phyloP scores from a whole-genome alignment of 2,329 filamentous ascomycete genomes.

The Scytalidium lignicola region DNA sequence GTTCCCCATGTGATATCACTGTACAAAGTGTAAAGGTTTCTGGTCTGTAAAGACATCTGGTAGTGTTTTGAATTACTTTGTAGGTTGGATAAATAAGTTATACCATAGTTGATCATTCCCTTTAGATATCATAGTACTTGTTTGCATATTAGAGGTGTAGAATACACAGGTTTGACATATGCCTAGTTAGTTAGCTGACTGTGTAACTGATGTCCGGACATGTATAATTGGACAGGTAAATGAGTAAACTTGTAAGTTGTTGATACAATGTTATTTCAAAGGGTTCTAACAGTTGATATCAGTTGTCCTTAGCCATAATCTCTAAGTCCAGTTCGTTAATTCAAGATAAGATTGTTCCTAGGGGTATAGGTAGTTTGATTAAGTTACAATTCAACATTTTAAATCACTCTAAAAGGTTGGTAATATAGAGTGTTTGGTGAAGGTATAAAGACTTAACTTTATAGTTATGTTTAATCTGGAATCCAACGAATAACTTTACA shows the following conservation, averaged over 20 bases:
- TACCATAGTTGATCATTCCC: background rate
- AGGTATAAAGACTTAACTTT: background rate
- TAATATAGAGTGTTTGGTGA: background rate
- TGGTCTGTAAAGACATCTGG: background rate
- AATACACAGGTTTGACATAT: background rate
- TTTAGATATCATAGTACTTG: background rate
- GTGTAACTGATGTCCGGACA: background rate
- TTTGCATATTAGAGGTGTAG: background rate
- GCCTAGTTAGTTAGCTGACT: background rate
- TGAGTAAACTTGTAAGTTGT: background rate
- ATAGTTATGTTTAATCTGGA: background rate
- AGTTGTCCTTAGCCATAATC: background rate
- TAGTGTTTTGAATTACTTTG: background rate
- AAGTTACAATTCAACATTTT: background rate
- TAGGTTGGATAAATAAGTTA: no score
- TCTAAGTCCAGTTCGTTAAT: background rate
- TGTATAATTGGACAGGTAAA: background rate
- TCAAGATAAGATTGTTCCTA: background rate
- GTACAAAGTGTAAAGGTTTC: background rate
- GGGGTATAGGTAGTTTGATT: background rate
- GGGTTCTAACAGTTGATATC: background rate
- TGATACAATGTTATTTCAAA: background rate
- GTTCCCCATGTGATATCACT: background rate
- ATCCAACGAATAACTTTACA: background rate
- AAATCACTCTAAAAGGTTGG: background rate